Conservation (phyloP, 257 asterid genomes). For the Lithospermum erythrorhizon region DNA sequence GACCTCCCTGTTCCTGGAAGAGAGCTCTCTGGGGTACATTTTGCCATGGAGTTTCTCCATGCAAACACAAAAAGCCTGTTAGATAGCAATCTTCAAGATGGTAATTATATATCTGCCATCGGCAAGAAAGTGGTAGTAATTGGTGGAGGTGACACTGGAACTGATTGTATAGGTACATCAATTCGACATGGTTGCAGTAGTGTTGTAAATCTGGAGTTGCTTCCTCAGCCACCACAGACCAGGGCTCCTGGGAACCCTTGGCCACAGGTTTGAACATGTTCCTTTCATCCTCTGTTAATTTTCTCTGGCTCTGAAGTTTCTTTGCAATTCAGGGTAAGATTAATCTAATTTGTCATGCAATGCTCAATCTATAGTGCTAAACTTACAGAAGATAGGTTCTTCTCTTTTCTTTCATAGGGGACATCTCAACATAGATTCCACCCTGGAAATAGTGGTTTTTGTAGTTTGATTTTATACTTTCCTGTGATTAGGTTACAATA, state of each 20-base stretch:
- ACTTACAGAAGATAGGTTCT: too few species aligned
- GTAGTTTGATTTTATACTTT: too few species aligned
- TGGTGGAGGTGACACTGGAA: conserved; percentile 99
- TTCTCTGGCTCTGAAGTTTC: not conserved
- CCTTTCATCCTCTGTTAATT: not conserved
- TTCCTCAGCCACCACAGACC: conserved; percentile 83
- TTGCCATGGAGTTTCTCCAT: conserved; percentile 97
- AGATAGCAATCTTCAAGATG: conserved; percentile 86
- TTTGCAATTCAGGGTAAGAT: not conserved
- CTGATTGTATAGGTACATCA: conserved; percentile 94
- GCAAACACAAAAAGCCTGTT: conserved; percentile 94
- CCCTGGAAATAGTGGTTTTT: too few species aligned
- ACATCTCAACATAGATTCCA: too few species aligned
- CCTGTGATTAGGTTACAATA: too few species aligned
- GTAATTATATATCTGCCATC: conserved; percentile 79
- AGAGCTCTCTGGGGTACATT: conserved; percentile 86
- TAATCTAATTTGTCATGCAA: too few species aligned
- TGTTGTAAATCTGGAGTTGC: conserved; percentile 80
- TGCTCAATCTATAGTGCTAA: too few species aligned
- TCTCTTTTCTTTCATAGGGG: too few species aligned
- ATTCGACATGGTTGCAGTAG: conserved; percentile 86
- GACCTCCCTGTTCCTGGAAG: conserved; percentile 98
- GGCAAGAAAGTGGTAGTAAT: conserved; percentile 94
- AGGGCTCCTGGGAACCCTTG: conserved; percentile 97
- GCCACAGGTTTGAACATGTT: conserved; percentile 75